Base-by-base conservation (phyloP, 768 basidiomycete genomes). In the Rhizopogon salebrosus region DNA sequence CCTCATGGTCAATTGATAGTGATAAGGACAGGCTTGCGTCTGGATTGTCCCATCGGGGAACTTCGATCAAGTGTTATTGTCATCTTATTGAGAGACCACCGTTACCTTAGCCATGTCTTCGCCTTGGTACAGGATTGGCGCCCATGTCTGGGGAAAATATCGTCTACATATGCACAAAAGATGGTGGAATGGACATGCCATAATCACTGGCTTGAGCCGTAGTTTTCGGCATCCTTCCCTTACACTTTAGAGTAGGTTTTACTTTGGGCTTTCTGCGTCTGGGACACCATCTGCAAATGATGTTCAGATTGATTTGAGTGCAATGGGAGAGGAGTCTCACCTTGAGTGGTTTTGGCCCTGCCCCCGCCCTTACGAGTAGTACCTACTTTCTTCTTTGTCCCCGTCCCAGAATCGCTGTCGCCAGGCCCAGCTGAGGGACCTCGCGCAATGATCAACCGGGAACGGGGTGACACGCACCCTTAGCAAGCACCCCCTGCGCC, bases 201-300 rank as follows among this genome's bases (percentile, higher is more conserved):
- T n/a, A 8, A 27, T 27, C 26, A 18, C 4, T 41, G 13, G 14
- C 23, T 35, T 57, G 62, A 42, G 49, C 43, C 50, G 57, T 60
- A 1, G 42, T 46, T 18, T 60, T 64, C 9, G 43, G 34, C 5
- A 48, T 52, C n/a, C 49, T 49, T 5, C 56, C 54, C 38, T n/a
- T 56, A 10, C 58, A 62, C 26, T 57, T 61, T 11, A n/a, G n/a
- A n/a, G n/a, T n/a, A n/a, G n/a, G n/a, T n/a, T n/a, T n/a, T n/a
- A n/a, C n/a, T n/a, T n/a, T 5, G 4, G 18, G 2, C 3, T 49
- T 6, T 24, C 60, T 60, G 29, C 41, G n/a, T 54, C 53, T 34
- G 38, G 4, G 26, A 43, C 11, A 29, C 27, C n/a, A 13, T 26
- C 42, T 43, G 42, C n/a, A 43, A 27, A n/a, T 18, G n/a, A 18